Percentiles rank a stretch among this genome's conserved stretches.
These are phyloP conservation scores for Apophysomyces elegans DNA, from an alignment of 371 early-diverging fungal species.

Conservation along the genomic window DNA sequence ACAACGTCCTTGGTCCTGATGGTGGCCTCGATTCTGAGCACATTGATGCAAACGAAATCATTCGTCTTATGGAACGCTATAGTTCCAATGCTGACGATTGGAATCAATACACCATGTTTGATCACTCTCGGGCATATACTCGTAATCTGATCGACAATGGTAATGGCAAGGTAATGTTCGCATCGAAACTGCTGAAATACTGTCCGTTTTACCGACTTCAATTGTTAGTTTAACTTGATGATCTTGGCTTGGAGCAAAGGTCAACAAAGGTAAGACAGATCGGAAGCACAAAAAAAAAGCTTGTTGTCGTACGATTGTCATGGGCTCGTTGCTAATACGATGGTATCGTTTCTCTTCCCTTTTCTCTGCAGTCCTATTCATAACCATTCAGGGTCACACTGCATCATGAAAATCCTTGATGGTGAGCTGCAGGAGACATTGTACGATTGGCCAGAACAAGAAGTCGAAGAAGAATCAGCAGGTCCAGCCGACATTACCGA, in stretches of 20 bases:
- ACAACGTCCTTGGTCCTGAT: constrained; percentile 27
- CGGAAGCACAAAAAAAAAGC: constrained; percentile 7
- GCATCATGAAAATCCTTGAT: constrained; percentile 91
- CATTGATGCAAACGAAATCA: constrained; percentile 64
- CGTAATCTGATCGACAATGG: constrained; percentile 92
- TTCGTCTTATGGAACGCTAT: constrained; percentile 68
- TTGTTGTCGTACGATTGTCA: constrained; percentile 1
- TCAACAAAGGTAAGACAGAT: constrained; percentile 62
- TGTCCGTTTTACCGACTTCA: not conserved
- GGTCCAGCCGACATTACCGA: constrained; percentile 27
- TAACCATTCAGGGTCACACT: constrained; percentile 93
- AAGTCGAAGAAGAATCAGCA: constrained; percentile 24
- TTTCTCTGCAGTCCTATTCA: constrained; percentile 80
- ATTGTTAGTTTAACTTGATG: constrained; percentile 81
- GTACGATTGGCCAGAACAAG: constrained; percentile 74
- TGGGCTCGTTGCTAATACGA: not conserved
- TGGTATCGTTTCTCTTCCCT: constrained; percentile 9
- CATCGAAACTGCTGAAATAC: not conserved
- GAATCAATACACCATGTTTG: constrained; percentile 79
- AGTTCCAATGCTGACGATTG: constrained; percentile 73
- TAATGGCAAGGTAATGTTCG: constrained; percentile 70
- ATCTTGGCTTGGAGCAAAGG: constrained; percentile 89
- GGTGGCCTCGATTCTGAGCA: constrained; percentile 54
- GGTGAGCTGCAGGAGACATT: constrained; percentile 83
- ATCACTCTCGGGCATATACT: constrained; percentile 74